Conservation (phyloP, 2,329 filamentous ascomycete species). For the Colletotrichum sp. region DNA sequence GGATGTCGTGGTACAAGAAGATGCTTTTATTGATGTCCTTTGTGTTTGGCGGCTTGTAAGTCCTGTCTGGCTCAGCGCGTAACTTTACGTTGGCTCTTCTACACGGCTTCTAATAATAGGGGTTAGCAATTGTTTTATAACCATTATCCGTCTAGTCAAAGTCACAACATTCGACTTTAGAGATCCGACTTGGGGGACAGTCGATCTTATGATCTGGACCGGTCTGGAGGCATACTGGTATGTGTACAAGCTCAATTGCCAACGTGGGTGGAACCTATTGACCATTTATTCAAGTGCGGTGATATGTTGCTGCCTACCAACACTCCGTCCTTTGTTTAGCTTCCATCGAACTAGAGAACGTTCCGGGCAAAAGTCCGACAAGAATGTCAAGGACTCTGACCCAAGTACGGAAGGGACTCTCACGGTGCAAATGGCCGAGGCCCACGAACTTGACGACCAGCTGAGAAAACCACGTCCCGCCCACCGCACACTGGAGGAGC, state of each 20-base stretch:
- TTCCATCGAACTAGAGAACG: neutral
- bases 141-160: constrained; percentile 10
- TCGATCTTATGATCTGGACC: constrained; percentile 18
- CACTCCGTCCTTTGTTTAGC: neutral
- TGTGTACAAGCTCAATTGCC: neutral
- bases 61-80: neutral
- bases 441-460: neutral
- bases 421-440: neutral
- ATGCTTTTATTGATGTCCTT: neutral
- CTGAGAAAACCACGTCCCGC: neutral
- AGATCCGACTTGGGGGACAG: constrained; percentile 17
- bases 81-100: neutral
- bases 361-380: neutral
- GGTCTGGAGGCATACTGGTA: constrained; percentile 14
- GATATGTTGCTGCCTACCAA: neutral
- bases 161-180: constrained; percentile 1
- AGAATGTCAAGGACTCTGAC: neutral
- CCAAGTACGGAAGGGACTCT: neutral
- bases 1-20: neutral
- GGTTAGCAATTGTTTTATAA: constrained; percentile 16
- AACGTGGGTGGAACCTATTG: neutral
- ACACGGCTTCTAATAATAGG: neutral
- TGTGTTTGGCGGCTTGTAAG: constrained; percentile 3
- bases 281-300: neutral
- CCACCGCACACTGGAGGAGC: neutral